These are phyloP conservation scores for Trichoderma aggressivum DNA, from an alignment of 2,329 filamentous ascomycete species.

Conservation along the genomic window DNA sequence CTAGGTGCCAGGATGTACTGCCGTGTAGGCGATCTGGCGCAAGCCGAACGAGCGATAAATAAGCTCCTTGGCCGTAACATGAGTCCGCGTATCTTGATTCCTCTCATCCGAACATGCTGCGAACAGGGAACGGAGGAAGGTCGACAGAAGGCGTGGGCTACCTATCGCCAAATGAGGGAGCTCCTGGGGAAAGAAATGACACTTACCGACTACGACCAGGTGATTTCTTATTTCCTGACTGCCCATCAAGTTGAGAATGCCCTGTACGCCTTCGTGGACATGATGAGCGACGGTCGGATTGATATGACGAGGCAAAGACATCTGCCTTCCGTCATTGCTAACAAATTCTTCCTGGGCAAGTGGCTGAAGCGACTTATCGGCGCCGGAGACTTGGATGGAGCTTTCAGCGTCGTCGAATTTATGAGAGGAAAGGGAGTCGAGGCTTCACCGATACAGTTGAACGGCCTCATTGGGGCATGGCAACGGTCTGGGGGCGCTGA, in stretches of 20 bases:
- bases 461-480: slow-evolving; percentile 78
- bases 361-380: slow-evolving; percentile 85
- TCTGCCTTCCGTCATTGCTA: slow-evolving; percentile 52
- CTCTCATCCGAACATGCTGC: slow-evolving; percentile 67
- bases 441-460: slow-evolving; percentile 72
- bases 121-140: slow-evolving; percentile 45
- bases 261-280: slow-evolving; percentile 77
- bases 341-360: slow-evolving; percentile 81
- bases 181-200: slow-evolving; percentile 59
- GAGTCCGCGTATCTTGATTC: slow-evolving; percentile 58
- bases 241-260: slow-evolving; percentile 63
- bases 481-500: slow-evolving; percentile 58
- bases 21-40: slow-evolving; percentile 53
- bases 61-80: slow-evolving; percentile 48
- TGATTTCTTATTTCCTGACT: slow-evolving; percentile 68
- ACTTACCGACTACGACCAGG: slow-evolving; percentile 72
- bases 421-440: slow-evolving; percentile 68
- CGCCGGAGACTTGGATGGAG: slow-evolving; percentile 66
- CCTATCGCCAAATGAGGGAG: slow-evolving; percentile 63
- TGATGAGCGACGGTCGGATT: slow-evolving; percentile 67
- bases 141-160: slow-evolving; percentile 59
- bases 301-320: slow-evolving; percentile 43
- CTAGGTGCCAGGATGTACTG: slow-evolving; percentile 65
- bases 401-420: slow-evolving; percentile 67
- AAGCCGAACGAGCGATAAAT: slow-evolving; percentile 55